These are phyloP conservation scores for Rubia peregrina DNA, from an alignment of 305 asterid genomes.

Conservation along the genomic window DNA sequence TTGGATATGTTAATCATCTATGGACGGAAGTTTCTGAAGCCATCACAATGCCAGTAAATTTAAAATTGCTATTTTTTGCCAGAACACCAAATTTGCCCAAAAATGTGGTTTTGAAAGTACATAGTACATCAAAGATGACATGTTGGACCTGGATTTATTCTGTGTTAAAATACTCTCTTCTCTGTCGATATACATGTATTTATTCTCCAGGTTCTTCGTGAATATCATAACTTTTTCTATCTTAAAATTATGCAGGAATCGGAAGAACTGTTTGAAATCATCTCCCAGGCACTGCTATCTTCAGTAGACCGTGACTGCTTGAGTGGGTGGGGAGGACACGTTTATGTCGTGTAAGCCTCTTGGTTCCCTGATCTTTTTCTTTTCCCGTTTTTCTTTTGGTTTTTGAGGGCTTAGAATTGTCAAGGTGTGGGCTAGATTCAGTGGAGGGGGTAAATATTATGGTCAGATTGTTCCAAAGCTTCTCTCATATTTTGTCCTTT, in stretches of 20 bases:
- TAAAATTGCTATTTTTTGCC: neutral
- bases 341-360: constrained; percentile 77
- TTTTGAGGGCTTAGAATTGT: neutral
- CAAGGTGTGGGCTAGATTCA: neutral
- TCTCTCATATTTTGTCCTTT: neutral
- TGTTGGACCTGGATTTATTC: neutral
- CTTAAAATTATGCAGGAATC: constrained; percentile 46
- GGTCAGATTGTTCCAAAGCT: neutral
- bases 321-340: constrained; percentile 99
- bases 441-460: neutral
- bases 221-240: neutral
- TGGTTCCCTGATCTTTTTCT: neutral
- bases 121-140: neutral
- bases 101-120: constrained; percentile 3
- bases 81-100: neutral
- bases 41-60: neutral
- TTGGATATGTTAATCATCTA: neutral
- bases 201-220: neutral
- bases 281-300: constrained; percentile 86
- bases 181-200: neutral
- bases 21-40: neutral
- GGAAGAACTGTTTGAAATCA: constrained; percentile 85
- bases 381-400: neutral
- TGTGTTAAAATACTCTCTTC: neutral
- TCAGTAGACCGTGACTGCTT: constrained; percentile 92